These are phyloP conservation scores for Prunus armeniaca DNA, from an alignment of 306 rosid species.

Conservation along the genomic window DNA sequence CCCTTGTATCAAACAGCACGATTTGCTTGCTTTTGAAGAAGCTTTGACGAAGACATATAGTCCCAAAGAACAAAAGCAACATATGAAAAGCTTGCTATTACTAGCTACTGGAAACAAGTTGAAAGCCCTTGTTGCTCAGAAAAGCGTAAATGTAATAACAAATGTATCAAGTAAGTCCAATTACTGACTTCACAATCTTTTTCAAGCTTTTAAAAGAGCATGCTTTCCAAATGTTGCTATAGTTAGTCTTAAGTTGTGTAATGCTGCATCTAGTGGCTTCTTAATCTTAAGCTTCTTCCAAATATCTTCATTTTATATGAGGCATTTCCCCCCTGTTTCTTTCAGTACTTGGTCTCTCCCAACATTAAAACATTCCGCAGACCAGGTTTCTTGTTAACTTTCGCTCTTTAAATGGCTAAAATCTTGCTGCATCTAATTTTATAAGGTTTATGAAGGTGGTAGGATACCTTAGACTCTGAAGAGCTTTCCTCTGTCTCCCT, in stretches of 20 bases:
- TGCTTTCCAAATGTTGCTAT: neutral
- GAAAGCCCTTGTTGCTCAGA: constrained; percentile 89
- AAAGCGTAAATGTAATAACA: constrained; percentile 76
- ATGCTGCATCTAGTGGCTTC: too few species aligned
- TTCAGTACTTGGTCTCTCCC: too few species aligned
- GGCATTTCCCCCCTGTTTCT: too few species aligned
- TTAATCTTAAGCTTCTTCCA: too few species aligned
- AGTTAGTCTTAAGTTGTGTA: neutral
- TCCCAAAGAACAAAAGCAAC: constrained; percentile 93
- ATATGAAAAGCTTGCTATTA: constrained; percentile 75
- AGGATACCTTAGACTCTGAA: too few species aligned
- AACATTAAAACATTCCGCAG: too few species aligned
- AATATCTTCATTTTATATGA: too few species aligned
- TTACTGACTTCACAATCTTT: constrained; percentile 11
- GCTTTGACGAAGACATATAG: constrained; percentile 81
- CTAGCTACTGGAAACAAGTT: constrained; percentile 86
- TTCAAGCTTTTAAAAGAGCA: neutral
- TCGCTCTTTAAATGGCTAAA: too few species aligned
- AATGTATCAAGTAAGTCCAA: constrained; percentile 78
- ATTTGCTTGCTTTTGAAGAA: constrained; percentile 88
- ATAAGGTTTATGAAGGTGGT: too few species aligned
- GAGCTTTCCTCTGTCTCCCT: too few species aligned
- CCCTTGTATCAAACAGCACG: constrained; percentile 67
- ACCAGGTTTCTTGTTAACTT: too few species aligned
- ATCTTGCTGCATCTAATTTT: too few species aligned